phyloP scores from a whole-genome alignment of 2,329 filamentous ascomycete genomes.

The Fusarium abutilonis region DNA sequence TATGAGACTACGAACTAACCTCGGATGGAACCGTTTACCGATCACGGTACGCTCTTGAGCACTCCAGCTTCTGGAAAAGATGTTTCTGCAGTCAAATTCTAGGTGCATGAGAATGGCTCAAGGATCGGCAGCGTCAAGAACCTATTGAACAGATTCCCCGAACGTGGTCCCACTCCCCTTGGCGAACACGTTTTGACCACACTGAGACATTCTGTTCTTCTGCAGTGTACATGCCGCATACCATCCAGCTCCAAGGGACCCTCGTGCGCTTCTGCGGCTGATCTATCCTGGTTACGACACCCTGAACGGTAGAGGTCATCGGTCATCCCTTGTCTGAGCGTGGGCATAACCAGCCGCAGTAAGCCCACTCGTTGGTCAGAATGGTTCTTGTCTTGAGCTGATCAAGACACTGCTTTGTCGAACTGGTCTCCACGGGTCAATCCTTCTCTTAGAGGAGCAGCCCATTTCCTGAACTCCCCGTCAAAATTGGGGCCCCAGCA shows the following conservation, averaged over 20 bases:
- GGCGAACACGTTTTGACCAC: conserved; percentile 15
- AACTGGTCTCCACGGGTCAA: conserved; percentile 29
- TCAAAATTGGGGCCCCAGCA: conserved; percentile 32
- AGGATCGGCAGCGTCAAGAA: conserved; percentile 1
- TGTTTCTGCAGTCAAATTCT: not conserved
- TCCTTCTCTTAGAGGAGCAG: conserved; percentile 18
- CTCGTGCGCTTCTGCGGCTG: conserved; percentile 18
- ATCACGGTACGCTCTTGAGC: not conserved
- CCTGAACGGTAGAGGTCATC: conserved; percentile 13
- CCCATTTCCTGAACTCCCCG: conserved; percentile 41
- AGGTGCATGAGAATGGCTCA: not conserved
- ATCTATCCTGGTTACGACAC: not conserved
- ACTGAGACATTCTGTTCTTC: conserved; percentile 18
- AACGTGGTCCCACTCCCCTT: conserved; percentile 24
- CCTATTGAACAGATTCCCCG: conserved; percentile 1
- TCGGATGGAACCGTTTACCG: not conserved
- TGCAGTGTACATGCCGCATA: conserved; percentile 9
- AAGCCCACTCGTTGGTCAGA: conserved; percentile 11
- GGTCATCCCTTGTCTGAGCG: conserved; percentile 16
- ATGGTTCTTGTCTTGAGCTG: conserved; percentile 5
- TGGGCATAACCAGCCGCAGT: conserved; percentile 2
- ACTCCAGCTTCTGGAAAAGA: not conserved
- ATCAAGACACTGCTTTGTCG: conserved; percentile 29
- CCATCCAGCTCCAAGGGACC: conserved; percentile 12
- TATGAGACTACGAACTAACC: not conserved